Conservation (phyloP, 139 green algal genomes). For the Micractinium conductrix region DNA sequence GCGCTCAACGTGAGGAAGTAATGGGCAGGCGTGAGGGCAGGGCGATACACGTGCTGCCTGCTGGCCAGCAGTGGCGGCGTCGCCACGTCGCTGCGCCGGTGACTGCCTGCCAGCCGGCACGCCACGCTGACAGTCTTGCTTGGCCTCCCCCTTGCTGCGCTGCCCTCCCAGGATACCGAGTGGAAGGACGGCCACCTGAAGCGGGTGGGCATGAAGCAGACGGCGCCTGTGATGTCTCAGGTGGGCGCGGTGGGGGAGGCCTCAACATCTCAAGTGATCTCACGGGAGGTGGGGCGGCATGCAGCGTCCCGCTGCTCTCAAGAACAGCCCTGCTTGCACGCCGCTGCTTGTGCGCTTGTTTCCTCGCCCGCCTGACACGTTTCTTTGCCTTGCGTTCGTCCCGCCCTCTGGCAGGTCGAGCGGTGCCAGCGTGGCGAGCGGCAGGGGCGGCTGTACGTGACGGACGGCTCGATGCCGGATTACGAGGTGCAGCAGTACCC, state of each 20-base stretch:
- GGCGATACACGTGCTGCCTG: too few species aligned
- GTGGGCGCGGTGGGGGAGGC: not conserved
- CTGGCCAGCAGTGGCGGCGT: too few species aligned
- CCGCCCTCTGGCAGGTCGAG: conserved; percentile 27
- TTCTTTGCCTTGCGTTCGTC: too few species aligned
- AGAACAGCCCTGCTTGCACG: not conserved
- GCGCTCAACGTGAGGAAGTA: conserved; percentile 24
- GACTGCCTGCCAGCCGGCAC: too few species aligned
- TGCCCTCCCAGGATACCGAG: conserved; percentile 36
- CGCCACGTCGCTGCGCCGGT: too few species aligned
- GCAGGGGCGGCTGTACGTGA: conserved; percentile 43
- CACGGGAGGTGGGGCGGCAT: too few species aligned
- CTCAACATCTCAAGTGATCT: too few species aligned
- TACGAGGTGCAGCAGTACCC: conserved; percentile 25
- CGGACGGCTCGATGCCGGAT: conserved; percentile 44
- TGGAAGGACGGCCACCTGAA: conserved; percentile 30
- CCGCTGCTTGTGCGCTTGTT: too few species aligned
- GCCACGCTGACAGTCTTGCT: too few species aligned
- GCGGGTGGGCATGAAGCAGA: conserved; percentile 11
- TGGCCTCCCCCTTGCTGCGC: too few species aligned
- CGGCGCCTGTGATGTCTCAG: not conserved
- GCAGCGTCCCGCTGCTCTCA: not conserved
- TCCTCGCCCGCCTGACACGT: too few species aligned
- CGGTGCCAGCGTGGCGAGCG: conserved; percentile 4
- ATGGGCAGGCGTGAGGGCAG: too few species aligned